Base-by-base conservation (phyloP, 2,329 filamentous ascomycete genomes). In the Mollisiaceae sp. region DNA sequence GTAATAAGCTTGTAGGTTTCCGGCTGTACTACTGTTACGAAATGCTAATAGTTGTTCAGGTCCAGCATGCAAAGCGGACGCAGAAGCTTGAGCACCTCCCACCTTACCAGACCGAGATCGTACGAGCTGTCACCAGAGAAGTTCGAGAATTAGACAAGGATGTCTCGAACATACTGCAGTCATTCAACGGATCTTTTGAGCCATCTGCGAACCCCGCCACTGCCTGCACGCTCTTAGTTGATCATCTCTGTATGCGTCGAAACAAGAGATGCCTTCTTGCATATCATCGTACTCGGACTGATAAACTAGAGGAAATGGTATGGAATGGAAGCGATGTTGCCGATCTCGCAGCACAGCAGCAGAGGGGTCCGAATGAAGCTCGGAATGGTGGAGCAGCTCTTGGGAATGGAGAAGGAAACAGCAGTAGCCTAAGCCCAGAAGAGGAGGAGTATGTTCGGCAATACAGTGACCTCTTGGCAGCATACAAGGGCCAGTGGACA, bases 401-500 rank as follows among this genome's bases (percentile, higher is more conserved):
- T n/a, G 76, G 79, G 3, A 79, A 79, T 64, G 81, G 79, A 11
- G 83, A 86, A 62, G 81, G 79, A 35, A 81, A 80, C 24, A 88
- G 88, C 65, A 94, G 90, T 81, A 94, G 91, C 74, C 81, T 98
- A 65, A 97, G 93, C 73, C 94, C 95, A 0, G 94, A 98, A 77
- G 95, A 99, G 78, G 94, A 97, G 78, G 95, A 98, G 73, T 99
- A 97, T 75, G 91, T 97, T 64, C 86, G 94, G 66, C 90, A 94
- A 75, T 99, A 97, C 76, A 90, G 91, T 70, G 94, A 99, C 74
- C 82, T 99, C 70, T 81, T 99, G 63, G 93, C 94, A n/a, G 92
- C 93, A 1, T 97, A 96, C 79, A 99, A 99, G 78, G 95, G 95
- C 0, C 93, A 97, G 75, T 99, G 94, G 94, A 98, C 94, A 22